A percentile compares a stretch with the other conserved stretches of the same genome.
Evolutionary conservation across 2,329 filamentous ascomycete species (phyloP).

Genomic region (Epicoccum sorghinum): DNA sequence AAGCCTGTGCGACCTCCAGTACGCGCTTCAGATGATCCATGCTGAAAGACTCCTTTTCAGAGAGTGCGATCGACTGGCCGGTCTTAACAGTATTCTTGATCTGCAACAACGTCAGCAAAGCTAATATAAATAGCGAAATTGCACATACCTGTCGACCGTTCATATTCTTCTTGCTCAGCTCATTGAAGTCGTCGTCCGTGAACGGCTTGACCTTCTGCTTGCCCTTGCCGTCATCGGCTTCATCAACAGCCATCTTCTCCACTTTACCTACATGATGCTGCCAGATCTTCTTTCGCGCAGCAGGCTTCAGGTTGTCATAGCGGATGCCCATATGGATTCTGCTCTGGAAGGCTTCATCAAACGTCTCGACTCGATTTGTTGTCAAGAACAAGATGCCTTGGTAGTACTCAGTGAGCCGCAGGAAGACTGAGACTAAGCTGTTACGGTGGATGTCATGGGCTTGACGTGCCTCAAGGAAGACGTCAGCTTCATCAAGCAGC

Average conservation of each 20-base stretch:
- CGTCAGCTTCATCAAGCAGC: constrained; percentile 75
- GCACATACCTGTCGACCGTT: constrained; percentile 68
- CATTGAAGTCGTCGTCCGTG: constrained; percentile 69
- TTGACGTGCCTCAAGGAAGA: constrained; percentile 74
- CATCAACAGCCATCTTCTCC: constrained; percentile 57
- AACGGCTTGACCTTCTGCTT: constrained; percentile 55
- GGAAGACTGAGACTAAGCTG: constrained; percentile 83
- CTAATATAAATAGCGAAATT: background rate
- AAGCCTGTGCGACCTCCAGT: constrained; percentile 81
- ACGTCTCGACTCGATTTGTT: constrained; percentile 85
- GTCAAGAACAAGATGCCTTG: constrained; percentile 90
- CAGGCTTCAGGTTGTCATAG: constrained; percentile 74
- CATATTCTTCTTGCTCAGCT: constrained; percentile 70
- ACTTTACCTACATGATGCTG: constrained; percentile 82
- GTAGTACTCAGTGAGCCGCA: constrained; percentile 87
- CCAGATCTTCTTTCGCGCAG: constrained; percentile 81
- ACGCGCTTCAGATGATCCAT: constrained; percentile 84
- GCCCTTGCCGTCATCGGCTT: constrained; percentile 53
- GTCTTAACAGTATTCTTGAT: constrained; percentile 90
- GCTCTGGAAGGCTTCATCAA: constrained; percentile 89
- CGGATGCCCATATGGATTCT: constrained; percentile 84
- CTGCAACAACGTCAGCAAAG: constrained; percentile 51
- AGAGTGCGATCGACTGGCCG: constrained; percentile 80
- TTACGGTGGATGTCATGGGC: constrained; percentile 86
- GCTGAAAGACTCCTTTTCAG: constrained; percentile 71